Percentiles rank a stretch among this genome's conserved stretches.
Conservation (phyloP, 495 filamentous ascomycete genomes). For the Aspergillus cavernicola region DNA sequence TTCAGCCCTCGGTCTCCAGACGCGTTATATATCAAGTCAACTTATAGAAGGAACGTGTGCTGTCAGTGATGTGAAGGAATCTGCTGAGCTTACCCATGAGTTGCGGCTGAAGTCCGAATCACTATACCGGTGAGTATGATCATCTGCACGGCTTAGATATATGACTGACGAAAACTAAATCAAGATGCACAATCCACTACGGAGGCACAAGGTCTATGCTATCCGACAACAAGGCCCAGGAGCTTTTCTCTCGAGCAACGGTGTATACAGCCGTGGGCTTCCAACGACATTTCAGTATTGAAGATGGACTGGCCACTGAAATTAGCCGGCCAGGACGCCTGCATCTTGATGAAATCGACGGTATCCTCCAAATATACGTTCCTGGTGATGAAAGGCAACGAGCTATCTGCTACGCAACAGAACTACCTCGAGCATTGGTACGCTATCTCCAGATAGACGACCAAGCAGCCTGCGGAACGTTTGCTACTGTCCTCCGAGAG, state of each 20-base stretch:
- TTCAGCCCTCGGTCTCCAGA: neutral
- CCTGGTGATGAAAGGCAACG: neutral
- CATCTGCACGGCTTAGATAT: neutral
- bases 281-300: neutral
- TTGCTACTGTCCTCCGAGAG: neutral
- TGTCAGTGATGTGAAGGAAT: neutral
- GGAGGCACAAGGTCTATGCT: neutral
- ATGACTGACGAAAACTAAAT: neutral
- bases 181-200: neutral
- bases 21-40: neutral
- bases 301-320: neutral
- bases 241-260: neutral
- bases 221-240: neutral
- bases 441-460: neutral
- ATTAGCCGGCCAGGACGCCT: neutral
- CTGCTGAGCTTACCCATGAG: neutral
- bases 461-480: neutral
- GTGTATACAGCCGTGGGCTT: neutral
- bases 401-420: conserved; percentile 1
- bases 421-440: neutral
- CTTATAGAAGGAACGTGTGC: neutral
- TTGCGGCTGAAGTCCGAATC: neutral
- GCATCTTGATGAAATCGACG: neutral
- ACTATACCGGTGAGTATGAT: neutral
- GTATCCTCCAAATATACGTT: neutral